phyloP scores from a whole-genome alignment of 257 asterid species.

The Nicotiana tabacum region DNA sequence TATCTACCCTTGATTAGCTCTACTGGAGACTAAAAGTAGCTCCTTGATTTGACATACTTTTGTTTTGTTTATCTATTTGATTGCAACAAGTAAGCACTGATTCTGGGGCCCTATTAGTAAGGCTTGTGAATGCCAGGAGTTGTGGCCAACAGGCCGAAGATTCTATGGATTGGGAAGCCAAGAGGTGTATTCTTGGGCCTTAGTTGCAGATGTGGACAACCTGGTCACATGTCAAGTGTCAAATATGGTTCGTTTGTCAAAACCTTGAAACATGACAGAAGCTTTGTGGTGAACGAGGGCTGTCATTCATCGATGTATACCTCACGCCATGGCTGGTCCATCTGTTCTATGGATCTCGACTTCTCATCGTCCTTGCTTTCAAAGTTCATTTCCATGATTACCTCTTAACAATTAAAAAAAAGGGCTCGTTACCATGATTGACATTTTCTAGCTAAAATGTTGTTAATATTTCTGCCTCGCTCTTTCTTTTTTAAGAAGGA shows the following conservation, averaged over 20 bases:
- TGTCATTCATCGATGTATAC: slow-evolving; percentile 5
- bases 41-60: slow-evolving; percentile 7
- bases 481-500: too few relatives aligned
- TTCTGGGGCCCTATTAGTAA: not conserved
- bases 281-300: slow-evolving; percentile 19
- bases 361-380: not conserved
- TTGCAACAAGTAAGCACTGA: not conserved
- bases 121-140: slow-evolving; percentile 3
- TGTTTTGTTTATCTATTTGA: not conserved
- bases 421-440: not conserved
- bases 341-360: not conserved
- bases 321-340: not conserved
- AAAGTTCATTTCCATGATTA: too few relatives aligned
- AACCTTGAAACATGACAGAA: not conserved
- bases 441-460: not conserved
- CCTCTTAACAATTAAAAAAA: too few relatives aligned
- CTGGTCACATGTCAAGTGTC: slow-evolving; percentile 17
- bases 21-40: not conserved
- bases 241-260: slow-evolving; percentile 15
- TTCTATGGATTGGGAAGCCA: not conserved
- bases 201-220: slow-evolving; percentile 6
- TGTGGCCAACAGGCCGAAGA: slow-evolving; percentile 10
- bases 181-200: not conserved
- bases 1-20: not conserved
- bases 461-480: too few relatives aligned